Base-by-base conservation (phyloP, 2,329 filamentous ascomycete species). In the Cladosporium sp. region DNA sequence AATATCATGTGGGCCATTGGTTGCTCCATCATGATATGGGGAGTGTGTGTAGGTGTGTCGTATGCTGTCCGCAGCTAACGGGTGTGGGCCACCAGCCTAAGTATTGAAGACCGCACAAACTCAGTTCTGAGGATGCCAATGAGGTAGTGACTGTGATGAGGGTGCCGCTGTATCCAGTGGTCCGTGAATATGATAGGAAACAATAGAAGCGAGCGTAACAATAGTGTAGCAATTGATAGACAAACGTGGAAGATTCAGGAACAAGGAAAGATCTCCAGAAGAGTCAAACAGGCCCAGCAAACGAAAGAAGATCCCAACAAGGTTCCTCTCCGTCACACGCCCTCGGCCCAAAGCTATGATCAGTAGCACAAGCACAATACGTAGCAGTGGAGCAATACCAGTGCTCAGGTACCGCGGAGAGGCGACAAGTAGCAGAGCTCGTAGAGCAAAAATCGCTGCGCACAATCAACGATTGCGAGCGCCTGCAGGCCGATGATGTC, bases 401-500 rank as follows among this genome's bases (percentile, higher is more conserved):
- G n/a, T 54, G 51, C 26, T 54, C 25, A 54, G 59, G 32, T 21
- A 63, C 60, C 60, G 60, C 60, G 60, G 60, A 54, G 48, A 32
- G 32, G 25, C 23, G 28, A 49, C 30, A 32, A 13, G 18, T 25
- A 48, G 23, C 56, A 43, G 6, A 60, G 6, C 16, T 25, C 32
- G 26, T 6, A 30, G 16, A n/a, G 53, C 58, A 30, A 21, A 48
- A 30, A 49, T 34, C 25, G n/a, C n/a, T n/a, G n/a, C 14, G 53
- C 46, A 48, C 59, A 63, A 56, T 30, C 58, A 46, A 25, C 30
- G 60, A 30, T 43, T 23, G 32, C 23, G 46, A 43, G 28, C n/a
- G 39, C 26, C 39, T 43, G 58, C 48, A 25, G 51, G 58, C 43
- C 60, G 49, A 63, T 56, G 60, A 63, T 54, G 60, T 54, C 60